Evolutionary conservation across 2,329 filamentous ascomycete genomes (phyloP).

Genomic region (Macrophomina pseudophaseolina): DNA sequence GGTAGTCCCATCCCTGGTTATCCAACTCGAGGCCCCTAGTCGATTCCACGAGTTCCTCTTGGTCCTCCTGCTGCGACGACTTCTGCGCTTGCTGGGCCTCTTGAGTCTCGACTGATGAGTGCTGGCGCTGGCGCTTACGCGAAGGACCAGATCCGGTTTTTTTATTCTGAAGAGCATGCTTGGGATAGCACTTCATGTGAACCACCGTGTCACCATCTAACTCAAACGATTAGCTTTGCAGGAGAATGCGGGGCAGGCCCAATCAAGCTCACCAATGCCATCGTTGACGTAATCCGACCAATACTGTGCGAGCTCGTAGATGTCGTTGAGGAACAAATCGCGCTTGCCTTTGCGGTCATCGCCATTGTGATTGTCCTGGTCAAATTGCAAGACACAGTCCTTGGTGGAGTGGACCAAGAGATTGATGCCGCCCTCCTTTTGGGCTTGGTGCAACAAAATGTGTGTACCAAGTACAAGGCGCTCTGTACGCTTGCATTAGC

Average conservation of each 20-base stretch:
- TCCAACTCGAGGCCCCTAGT: constrained; percentile 22
- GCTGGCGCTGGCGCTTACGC: constrained; percentile 20
- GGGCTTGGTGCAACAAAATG: constrained; percentile 23
- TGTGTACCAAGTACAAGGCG: constrained; percentile 26
- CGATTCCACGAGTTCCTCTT: constrained; percentile 15
- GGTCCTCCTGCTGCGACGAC: neutral
- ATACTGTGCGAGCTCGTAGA: constrained; percentile 22
- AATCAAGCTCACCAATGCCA: constrained; percentile 24
- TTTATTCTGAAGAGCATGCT: constrained; percentile 25
- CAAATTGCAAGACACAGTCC: constrained; percentile 23
- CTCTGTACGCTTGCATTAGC: constrained; percentile 16
- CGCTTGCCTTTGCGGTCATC: constrained; percentile 20
- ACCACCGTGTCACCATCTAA: constrained; percentile 19
- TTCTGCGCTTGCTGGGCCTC: neutral
- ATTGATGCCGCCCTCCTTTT: constrained; percentile 14
- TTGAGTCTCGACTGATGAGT: constrained; percentile 18
- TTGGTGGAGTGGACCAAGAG: constrained; percentile 27
- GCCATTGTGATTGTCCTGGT: constrained; percentile 24
- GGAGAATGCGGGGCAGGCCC: neutral
- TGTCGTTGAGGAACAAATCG: constrained; percentile 21
- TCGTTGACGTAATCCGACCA: constrained; percentile 23
- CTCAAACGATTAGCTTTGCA: neutral
- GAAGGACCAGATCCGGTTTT: neutral
- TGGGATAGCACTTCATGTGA: constrained; percentile 22
- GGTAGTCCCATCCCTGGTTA: constrained; percentile 11